Evolutionary conservation across 148 eudicot species (phyloP), one percentile per base, ranked within the genome.

Genomic region (Dianthus caryophyllus): DNA sequence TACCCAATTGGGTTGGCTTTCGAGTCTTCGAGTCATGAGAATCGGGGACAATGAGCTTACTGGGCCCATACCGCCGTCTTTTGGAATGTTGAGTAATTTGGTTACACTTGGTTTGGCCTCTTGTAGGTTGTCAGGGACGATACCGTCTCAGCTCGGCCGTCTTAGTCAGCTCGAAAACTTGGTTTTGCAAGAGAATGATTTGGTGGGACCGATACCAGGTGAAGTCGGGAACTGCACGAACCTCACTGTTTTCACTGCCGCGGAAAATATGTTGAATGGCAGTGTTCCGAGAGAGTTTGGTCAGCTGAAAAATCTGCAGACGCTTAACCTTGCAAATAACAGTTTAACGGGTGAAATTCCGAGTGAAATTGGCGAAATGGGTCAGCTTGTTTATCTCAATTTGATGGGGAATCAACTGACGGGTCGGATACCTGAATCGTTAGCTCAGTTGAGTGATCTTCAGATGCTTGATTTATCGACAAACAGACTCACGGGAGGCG

Each of bases 11-110:
- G 88, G 96, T 24, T 84, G 75, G 1, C 79, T 94, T 24, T 22
- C 38, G 3, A 83, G 49, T 15, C 84, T 94, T 64, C 81, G 60
- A 75, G 76, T 79, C 30, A 79, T 94, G 26, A 73, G 96, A 62
- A 94, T 94, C 3, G 99, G 99, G 12, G 89, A 94, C 74, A 94
- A 94, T 62, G 79, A 41, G 10, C 85, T 94, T 52, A 79, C 82
- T 7, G 97, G 90, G 25, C 36, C 77, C 13, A 85, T 94, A 48
- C 99, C 99, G 0, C 9, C 75, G 12, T 76, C 88, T 5, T 69
- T 94, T 43, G 97, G 92, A 0, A 36, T 74, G 36, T 85, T 94
- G 33, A 38, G 70, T 13, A 90, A 81, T 49, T 78, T 94, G 79
- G 77, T 75, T 29, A 72, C 68, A 62, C 89, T 94, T 67, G 99